phyloP scores from a whole-genome alignment of 805 yeast species.

The Brettanomyces nanus region DNA sequence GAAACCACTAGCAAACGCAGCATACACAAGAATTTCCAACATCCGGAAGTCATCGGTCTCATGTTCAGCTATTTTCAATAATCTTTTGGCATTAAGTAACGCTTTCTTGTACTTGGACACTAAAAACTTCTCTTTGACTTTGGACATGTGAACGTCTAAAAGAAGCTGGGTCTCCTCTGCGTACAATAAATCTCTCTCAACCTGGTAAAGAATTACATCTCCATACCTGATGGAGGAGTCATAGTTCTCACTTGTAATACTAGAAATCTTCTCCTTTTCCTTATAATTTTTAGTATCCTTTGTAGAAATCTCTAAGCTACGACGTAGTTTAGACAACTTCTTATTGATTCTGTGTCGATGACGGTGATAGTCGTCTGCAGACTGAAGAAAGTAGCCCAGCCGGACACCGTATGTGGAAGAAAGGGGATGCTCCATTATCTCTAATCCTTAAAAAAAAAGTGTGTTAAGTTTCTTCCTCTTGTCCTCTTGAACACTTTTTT shows the following conservation, averaged over 20 bases:
- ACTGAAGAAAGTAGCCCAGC: slow-evolving; percentile 50
- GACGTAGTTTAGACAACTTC: slow-evolving; percentile 56
- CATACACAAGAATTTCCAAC: slow-evolving; percentile 30
- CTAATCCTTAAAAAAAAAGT: neutral
- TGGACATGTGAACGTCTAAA: slow-evolving; percentile 44
- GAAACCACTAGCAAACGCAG: slow-evolving; percentile 28
- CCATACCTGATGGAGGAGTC: slow-evolving; percentile 45
- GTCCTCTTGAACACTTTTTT: neutral
- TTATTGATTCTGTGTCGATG: slow-evolving; percentile 58
- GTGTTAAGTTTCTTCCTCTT: neutral
- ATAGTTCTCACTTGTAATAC: slow-evolving; percentile 42
- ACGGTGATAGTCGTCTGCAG: slow-evolving; percentile 61
- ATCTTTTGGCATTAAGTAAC: slow-evolving; percentile 31
- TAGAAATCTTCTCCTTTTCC: slow-evolving; percentile 37
- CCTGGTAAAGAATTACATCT: slow-evolving; percentile 50
- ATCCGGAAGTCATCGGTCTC: slow-evolving; percentile 29
- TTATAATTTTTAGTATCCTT: slow-evolving; percentile 59
- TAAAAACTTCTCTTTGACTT: slow-evolving; percentile 41
- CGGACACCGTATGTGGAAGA: slow-evolving; percentile 46
- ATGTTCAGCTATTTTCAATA: slow-evolving; percentile 32
- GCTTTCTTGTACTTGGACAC: slow-evolving; percentile 65
- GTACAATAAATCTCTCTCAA: slow-evolving; percentile 69
- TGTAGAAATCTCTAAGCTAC: slow-evolving; percentile 51
- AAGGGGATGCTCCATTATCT: slow-evolving; percentile 39
- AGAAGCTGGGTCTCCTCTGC: slow-evolving; percentile 55